Evolutionary conservation across 2,329 filamentous ascomycete genomes (phyloP).

Genomic region (Trichoderma brevicompactum): DNA sequence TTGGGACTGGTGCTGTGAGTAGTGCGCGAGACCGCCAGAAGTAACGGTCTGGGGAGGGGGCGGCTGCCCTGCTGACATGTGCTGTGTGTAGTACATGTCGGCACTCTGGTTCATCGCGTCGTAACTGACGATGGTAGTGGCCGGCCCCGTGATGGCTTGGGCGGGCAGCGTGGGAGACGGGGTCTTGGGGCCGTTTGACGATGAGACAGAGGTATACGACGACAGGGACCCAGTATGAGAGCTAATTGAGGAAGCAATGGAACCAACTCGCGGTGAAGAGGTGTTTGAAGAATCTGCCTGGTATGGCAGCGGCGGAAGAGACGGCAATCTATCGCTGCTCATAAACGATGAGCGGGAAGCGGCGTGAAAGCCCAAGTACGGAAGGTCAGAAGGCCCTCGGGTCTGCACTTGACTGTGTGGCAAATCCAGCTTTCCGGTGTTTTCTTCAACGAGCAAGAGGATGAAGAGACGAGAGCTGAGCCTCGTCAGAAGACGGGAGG

Average conservation of each 20-base stretch:
- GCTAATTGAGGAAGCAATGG: constrained; percentile 65
- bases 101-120: constrained; percentile 79
- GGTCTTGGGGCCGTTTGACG: constrained; percentile 71
- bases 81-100: constrained; percentile 84
- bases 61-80: constrained; percentile 77
- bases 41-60: constrained; percentile 78
- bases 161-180: constrained; percentile 71
- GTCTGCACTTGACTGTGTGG: constrained; percentile 57
- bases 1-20: constrained; percentile 77
- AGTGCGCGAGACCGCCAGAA: constrained; percentile 73
- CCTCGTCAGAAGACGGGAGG: not conserved
- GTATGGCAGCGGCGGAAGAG: constrained; percentile 70
- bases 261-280: constrained; percentile 76
- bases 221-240: constrained; percentile 59
- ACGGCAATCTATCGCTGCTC: constrained; percentile 71
- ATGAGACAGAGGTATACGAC: constrained; percentile 58
- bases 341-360: constrained; percentile 66
- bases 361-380: constrained; percentile 68
- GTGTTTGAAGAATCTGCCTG: constrained; percentile 73
- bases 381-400: constrained; percentile 33
- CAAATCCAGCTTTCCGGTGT: constrained; percentile 92
- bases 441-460: constrained; percentile 34
- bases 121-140: constrained; percentile 41
- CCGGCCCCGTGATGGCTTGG: constrained; percentile 44
- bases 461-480: constrained; percentile 13